Evolutionary conservation across 1,284 basidiomycete genomes (phyloP).

Genomic region (Mycena sp.): DNA sequence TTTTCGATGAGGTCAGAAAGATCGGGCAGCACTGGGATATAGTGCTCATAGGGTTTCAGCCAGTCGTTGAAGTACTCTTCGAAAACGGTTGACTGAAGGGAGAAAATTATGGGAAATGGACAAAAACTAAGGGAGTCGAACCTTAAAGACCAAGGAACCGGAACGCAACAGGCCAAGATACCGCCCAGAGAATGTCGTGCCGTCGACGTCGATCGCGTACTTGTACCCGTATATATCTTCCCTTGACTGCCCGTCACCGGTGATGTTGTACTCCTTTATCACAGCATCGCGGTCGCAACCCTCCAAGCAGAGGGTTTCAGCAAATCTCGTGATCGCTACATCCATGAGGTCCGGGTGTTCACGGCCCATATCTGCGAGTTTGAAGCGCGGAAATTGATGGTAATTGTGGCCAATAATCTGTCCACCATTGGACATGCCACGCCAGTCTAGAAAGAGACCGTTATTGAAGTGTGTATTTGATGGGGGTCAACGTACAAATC

Average conservation of each 20-base stretch:
- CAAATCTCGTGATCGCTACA: neutral
- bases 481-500: too few species aligned
- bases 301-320: neutral
- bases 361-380: too few species aligned
- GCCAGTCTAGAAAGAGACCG: too few species aligned
- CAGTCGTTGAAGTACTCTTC: neutral
- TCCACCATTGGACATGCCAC: too few species aligned
- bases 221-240: neutral
- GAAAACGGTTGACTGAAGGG: neutral
- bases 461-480: too few species aligned
- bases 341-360: conserved; percentile 3
- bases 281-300: neutral
- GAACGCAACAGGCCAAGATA: too few species aligned
- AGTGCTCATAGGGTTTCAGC: conserved; percentile 9
- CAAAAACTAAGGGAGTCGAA: neutral
- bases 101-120: neutral
- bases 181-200: too few species aligned
- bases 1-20: neutral
- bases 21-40: neutral
- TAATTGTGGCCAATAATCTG: too few species aligned
- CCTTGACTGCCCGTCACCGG: neutral
- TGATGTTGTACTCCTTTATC: conserved; percentile 1
- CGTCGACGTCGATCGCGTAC: conserved; percentile 6
- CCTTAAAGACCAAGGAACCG: conserved; percentile 9
- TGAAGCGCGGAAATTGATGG: too few species aligned